Evolutionary conservation across 345 rosid genomes (phyloP).

Genomic region (Sonneratia caseolaris): DNA sequence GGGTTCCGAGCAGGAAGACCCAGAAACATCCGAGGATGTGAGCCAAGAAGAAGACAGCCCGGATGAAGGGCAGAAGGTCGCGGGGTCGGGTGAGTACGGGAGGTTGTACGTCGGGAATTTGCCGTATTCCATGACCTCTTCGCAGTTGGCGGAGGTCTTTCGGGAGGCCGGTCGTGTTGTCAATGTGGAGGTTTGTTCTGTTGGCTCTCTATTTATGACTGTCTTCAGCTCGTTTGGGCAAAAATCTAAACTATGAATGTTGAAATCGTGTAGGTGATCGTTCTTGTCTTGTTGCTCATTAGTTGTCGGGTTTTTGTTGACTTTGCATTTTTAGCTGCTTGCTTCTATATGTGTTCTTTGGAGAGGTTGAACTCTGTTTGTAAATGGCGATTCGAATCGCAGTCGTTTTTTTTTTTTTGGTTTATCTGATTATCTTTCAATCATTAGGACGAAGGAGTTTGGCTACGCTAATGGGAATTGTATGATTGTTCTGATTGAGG

Average conservation of each 20-base stretch:
- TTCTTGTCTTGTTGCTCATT: background rate
- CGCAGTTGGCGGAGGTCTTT: conserved; percentile 51
- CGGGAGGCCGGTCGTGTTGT: conserved; percentile 65
- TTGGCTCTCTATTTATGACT: background rate
- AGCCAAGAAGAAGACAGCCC: conserved; percentile 18
- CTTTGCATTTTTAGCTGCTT: background rate
- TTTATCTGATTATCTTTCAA: background rate
- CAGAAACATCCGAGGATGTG: conserved; percentile 8
- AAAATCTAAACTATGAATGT: background rate
- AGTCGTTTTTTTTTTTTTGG: background rate
- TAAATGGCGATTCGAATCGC: background rate
- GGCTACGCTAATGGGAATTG: background rate
- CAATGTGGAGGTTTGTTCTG: conserved; percentile 48
- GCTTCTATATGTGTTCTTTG: background rate
- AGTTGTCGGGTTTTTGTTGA: background rate
- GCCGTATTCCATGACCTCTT: conserved; percentile 61
- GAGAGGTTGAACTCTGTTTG: background rate
- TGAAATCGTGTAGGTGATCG: background rate
- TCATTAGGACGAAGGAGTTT: background rate
- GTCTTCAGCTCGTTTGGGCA: background rate
- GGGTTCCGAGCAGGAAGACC: conserved; percentile 18
- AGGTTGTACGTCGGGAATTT: conserved; percentile 78
- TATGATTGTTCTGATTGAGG: background rate
- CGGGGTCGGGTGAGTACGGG: conserved; percentile 37
- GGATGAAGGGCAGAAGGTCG: conserved; percentile 12